These are phyloP conservation scores for Tulasnella sp. DNA, from an alignment of 768 basidiomycete genomes.

Conservation along the genomic window DNA sequence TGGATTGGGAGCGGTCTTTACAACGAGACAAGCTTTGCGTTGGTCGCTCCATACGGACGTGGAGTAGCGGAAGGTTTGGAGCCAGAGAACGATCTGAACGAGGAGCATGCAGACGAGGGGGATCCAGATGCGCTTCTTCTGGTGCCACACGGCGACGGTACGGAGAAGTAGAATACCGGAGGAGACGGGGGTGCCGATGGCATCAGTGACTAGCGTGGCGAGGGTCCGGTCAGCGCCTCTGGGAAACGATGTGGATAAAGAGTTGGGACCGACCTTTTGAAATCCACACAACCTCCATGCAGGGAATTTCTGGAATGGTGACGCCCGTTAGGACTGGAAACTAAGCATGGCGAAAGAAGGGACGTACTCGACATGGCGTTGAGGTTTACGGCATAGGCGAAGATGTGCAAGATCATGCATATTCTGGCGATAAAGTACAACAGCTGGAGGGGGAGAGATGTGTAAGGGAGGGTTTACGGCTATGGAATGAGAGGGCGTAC, in stretches of 20 bases:
- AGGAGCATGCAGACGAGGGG: slow-evolving; percentile 16
- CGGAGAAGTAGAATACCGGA: slow-evolving; percentile 25
- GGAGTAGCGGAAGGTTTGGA: slow-evolving; percentile 31
- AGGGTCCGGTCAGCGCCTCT: not conserved
- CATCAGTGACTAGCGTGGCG: slow-evolving; percentile 18
- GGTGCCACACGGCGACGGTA: slow-evolving; percentile 21
- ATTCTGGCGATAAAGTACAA: slow-evolving; percentile 29
- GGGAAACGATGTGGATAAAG: not conserved
- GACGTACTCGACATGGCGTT: slow-evolving; percentile 24
- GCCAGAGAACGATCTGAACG: slow-evolving; percentile 29
- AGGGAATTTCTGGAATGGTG: slow-evolving; percentile 13
- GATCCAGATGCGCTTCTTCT: slow-evolving; percentile 20
- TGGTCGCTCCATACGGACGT: slow-evolving; percentile 9
- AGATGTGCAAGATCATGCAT: slow-evolving; percentile 33
- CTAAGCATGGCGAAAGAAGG: not conserved
- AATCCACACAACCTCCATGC: slow-evolving; percentile 28
- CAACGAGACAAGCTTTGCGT: not conserved
- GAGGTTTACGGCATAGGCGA: slow-evolving; percentile 26
- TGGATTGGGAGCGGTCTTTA: slow-evolving; percentile 10
- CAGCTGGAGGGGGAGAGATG: not conserved
- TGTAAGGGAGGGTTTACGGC: not conserved
- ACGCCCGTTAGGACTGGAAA: not conserved
- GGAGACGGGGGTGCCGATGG: slow-evolving; percentile 21
- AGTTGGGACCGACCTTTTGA: slow-evolving; percentile 8
- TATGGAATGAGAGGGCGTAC: not conserved